Evolutionary conservation across 2,329 filamentous ascomycete species (phyloP), one percentile per base, ranked within the genome.

Genomic region (Fusarium tjaetaba): DNA sequence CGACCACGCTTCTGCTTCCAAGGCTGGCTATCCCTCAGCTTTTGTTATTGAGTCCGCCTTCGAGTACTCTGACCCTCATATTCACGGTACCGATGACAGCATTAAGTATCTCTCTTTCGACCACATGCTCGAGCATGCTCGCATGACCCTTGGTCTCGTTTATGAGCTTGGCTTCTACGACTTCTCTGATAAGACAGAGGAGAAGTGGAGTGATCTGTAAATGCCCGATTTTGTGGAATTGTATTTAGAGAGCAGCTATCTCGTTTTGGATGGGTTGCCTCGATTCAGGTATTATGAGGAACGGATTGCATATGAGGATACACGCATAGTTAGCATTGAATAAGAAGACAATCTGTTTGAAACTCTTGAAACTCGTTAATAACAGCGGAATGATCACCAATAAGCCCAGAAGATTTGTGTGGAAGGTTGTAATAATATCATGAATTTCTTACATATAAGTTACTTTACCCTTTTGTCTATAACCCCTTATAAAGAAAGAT

Each of bases 101-200:
- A 90, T 94, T 72, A 89, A 94, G 79, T 91, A 90, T 73, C 83
- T 94, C 42, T 92, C 91, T 76, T 97, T 97, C 80, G 91, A 95
- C 80, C 95, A 97, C 82, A 97, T 97, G 94, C 87, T 96, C 39
- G 92, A 97, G 84, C 95, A 97, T 82, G 94, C 94, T 28, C 92
- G 91, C 80, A 88, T 97, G 87, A 96, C 94, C 3, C 86, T 97
- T 38, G 93, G 92, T 10, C 88, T 97, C 76, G 94, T 92, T 9
- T 96, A 95, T 78, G 95, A 97, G 85, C 88, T 97, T 69, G 94
- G 91, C 15, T 94, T 94, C 84, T 90, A 93, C 26, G 86, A 93
- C 68, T 93, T 95, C 75, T 84, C 88, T 65, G 84, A 82, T 64
- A 76, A 81, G 66, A 71, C 73, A 4, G 74, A 78, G 34, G 74